Evolutionary conservation across 2,329 filamentous ascomycete species (phyloP).

Genomic region (Xenoacremonium recifei): DNA sequence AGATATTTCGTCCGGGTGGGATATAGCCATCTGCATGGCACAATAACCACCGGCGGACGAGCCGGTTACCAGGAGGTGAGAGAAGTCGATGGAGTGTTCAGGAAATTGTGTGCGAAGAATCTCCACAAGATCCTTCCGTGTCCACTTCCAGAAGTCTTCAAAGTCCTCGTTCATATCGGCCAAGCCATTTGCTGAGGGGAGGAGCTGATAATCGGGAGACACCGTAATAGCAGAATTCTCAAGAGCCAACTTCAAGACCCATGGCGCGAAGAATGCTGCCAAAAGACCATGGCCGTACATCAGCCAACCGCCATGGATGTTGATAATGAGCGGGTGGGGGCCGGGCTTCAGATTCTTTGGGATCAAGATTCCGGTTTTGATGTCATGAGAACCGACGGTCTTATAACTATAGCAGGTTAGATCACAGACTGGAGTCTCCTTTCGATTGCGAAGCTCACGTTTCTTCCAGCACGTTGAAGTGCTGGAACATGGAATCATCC

Average conservation of each 20-base stretch:
- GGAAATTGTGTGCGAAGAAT: slow-evolving; percentile 9
- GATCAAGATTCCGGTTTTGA: slow-evolving; percentile 22
- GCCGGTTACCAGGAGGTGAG: slow-evolving; percentile 11
- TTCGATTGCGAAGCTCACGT: slow-evolving; percentile 4
- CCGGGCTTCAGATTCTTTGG: slow-evolving; percentile 23
- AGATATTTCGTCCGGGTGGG: slow-evolving; percentile 18
- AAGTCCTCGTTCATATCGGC: slow-evolving; percentile 25
- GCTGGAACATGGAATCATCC: slow-evolving; percentile 17
- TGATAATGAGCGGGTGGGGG: slow-evolving; percentile 17
- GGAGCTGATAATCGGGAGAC: slow-evolving; percentile 23
- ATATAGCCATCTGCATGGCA: slow-evolving; percentile 16
- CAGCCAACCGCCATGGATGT: slow-evolving; percentile 28
- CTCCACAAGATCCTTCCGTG: slow-evolving; percentile 1
- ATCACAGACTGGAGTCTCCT: fast-evolving
- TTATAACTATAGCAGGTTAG: slow-evolving; percentile 17
- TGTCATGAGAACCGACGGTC: slow-evolving; percentile 12
- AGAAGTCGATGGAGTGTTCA: slow-evolving; percentile 10
- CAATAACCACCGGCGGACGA: slow-evolving; percentile 26
- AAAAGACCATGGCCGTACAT: slow-evolving; percentile 19
- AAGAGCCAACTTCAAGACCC: slow-evolving; percentile 19
- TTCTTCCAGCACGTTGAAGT: slow-evolving; percentile 15
- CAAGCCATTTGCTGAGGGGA: slow-evolving; percentile 22
- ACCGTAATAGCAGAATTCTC: slow-evolving; percentile 24
- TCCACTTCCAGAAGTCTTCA: slow-evolving; percentile 27
- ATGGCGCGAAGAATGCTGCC: slow-evolving; percentile 22